Base-by-base conservation (phyloP, 1,139 yeast genomes). In the Sugiyamaella pinicola region DNA sequence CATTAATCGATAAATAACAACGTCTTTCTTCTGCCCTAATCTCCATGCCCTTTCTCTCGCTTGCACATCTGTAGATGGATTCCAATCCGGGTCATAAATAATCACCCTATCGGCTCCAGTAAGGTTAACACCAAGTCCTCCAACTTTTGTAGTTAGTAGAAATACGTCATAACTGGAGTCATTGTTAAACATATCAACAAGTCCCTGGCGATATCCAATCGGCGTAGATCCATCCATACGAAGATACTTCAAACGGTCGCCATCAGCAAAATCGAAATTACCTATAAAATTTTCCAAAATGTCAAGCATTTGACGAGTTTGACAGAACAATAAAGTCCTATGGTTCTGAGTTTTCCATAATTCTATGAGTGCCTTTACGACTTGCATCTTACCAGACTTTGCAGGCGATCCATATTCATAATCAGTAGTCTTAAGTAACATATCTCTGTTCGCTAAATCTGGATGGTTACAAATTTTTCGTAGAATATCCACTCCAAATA, bases 1-100 rank as follows among this genome's bases (percentile, higher is more conserved):
- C 90, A 93, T 89, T 42, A 93, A 72, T 53, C 99, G 74, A 63
- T 91, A 95, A 35, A 93, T 91, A 2, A 91, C 83, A n/a, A 93
- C 97, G 62, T 91, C 96, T 58, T 84, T 83, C 66, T 87, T 91
- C 66, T 93, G 99, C 0, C 99, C 99, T 57, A 93, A 77, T 61
- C 99, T 76, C 99, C 99, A 93, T 0, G 98, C 98, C 49, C 99
- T 73, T 69, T 93, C 99, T 58, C 99, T 75, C 0, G 99, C 99
- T 69, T 93, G 99, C 58, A 93, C 80, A 73, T 93, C 99, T 0
- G 98, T 93, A 0, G 97, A 89, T 0, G 99, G 99, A 65, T 93
- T 93, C 99, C 99, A 93, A 68, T 93, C 99, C 0, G 99, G 99
- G 65, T 93, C 99, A 67, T 79, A 93, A 15, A 93, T 93, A 17